Conservation (phyloP, 192 early-diverging fungal species). For the Thamnidium elegans region DNA sequence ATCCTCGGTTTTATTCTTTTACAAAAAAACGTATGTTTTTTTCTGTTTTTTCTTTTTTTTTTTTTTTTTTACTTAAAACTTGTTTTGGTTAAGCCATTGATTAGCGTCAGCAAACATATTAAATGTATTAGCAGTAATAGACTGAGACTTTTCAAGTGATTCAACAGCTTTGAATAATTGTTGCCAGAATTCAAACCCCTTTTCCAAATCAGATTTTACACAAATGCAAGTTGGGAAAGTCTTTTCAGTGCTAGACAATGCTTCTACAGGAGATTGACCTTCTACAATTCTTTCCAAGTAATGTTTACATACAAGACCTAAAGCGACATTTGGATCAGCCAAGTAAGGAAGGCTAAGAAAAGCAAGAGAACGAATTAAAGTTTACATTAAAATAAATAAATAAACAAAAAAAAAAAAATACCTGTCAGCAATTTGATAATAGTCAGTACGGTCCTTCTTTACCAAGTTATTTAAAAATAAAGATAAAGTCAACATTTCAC, state of each 20-base stretch:
- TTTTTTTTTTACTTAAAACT: neutral
- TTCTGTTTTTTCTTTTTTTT: neutral
- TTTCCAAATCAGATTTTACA: constrained; percentile 44
- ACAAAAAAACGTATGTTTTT: no score
- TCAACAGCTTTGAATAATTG: constrained; percentile 21
- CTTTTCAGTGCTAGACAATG: constrained; percentile 39
- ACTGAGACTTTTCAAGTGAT: constrained; percentile 20
- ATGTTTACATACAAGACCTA: constrained; percentile 49
- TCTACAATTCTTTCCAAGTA: constrained; percentile 47
- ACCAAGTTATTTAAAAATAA: constrained; percentile 50
- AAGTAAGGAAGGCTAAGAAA: constrained; percentile 48
- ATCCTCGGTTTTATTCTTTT: no score
- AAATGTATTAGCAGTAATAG: constrained; percentile 10
- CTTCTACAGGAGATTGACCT: constrained; percentile 18
- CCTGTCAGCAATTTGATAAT: constrained; percentile 45
- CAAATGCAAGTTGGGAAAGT: constrained; percentile 38
- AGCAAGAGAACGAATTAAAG: neutral
- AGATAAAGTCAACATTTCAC: constrained; percentile 55
- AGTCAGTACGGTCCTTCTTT: constrained; percentile 46
- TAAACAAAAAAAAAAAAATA: neutral
- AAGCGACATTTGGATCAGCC: constrained; percentile 48
- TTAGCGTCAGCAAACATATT: constrained; percentile 34
- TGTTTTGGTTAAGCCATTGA: constrained; percentile 27
- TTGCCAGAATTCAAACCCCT: constrained; percentile 54
- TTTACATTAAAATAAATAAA: neutral